These are phyloP conservation scores for Cercospora sojina DNA, from an alignment of 2,329 filamentous ascomycete species.

Conservation along the genomic window DNA sequence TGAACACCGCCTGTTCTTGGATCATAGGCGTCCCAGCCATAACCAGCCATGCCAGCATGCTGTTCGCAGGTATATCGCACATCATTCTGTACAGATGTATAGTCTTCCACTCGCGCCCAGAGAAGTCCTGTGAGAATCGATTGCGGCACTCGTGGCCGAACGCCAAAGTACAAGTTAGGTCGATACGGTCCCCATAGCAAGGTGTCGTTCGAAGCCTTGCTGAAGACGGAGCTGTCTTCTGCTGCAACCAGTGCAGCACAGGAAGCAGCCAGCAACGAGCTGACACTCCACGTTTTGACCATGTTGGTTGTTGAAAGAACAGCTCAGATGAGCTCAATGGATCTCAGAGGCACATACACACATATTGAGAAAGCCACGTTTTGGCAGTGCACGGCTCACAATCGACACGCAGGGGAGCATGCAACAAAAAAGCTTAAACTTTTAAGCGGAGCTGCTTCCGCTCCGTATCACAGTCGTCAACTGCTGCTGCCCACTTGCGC, in stretches of 20 bases:
- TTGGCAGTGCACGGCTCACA: background rate
- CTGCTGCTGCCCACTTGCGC: background rate
- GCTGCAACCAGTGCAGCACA: conserved; percentile 25
- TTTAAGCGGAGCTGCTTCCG: conserved; percentile 1
- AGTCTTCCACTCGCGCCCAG: conserved; percentile 85
- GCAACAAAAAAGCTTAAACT: conserved; percentile 10
- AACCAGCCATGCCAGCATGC: conserved; percentile 87
- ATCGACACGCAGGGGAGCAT: background rate
- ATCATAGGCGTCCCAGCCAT: conserved; percentile 98
- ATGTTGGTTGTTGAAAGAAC: conserved; percentile 16
- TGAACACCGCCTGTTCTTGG: conserved; percentile 82
- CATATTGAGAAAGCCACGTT: conserved; percentile 14
- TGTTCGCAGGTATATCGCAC: conserved; percentile 96
- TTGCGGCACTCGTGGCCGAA: conserved; percentile 76
- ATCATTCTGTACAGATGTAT: conserved; percentile 68
- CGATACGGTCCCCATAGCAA: conserved; percentile 95
- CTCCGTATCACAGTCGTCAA: background rate
- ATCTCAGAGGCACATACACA: background rate
- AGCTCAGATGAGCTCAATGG: conserved; percentile 6
- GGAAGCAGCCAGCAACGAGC: conserved; percentile 27
- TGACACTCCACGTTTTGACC: conserved; percentile 28
- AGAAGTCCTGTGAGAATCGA: conserved; percentile 80
- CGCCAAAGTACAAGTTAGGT: conserved; percentile 90
- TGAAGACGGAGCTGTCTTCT: conserved; percentile 34
- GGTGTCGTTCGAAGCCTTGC: conserved; percentile 68